Conservation (phyloP, 2,329 filamentous ascomycete genomes). For the Pochonia chlamydosporia region DNA sequence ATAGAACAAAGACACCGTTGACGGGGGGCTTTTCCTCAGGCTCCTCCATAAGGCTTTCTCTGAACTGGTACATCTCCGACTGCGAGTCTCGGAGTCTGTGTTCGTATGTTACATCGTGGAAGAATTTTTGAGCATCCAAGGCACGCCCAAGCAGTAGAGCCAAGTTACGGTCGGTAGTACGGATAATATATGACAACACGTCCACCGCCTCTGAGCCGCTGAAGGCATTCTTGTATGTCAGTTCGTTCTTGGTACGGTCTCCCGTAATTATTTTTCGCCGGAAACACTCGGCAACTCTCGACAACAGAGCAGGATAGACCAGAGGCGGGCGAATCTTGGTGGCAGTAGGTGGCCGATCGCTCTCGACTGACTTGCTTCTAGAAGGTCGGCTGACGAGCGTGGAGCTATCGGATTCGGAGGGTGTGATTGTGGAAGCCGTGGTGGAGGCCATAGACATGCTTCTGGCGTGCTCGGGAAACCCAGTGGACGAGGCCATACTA, state of each 20-base stretch:
- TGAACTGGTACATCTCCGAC: constrained; percentile 94
- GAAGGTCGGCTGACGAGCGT: constrained; percentile 52
- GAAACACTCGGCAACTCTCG: constrained; percentile 90
- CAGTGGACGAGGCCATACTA: constrained; percentile 53
- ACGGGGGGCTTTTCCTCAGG: constrained; percentile 66
- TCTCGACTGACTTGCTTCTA: constrained; percentile 47
- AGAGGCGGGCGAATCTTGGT: constrained; percentile 67
- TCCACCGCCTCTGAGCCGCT: constrained; percentile 94
- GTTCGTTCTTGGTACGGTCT: constrained; percentile 91
- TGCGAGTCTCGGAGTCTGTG: constrained; percentile 91
- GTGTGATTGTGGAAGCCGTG: constrained; percentile 62
- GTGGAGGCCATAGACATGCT: constrained; percentile 94
- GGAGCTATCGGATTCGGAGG: constrained; percentile 49
- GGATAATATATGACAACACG: constrained; percentile 91
- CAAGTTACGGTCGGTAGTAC: constrained; percentile 91
- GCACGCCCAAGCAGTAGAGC: constrained; percentile 86
- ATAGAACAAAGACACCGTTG: constrained; percentile 91
- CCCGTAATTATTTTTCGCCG: constrained; percentile 79
- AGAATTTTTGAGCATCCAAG: constrained; percentile 96
- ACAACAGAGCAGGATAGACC: constrained; percentile 89
- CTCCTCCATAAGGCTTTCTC: constrained; percentile 84
- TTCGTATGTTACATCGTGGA: constrained; percentile 98
- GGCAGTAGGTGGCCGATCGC: constrained; percentile 51
- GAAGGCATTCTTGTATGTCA: constrained; percentile 96
- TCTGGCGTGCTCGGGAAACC: constrained; percentile 44